A percentile compares a stretch with the other conserved stretches of the same genome.
Conservation (phyloP, 2,329 filamentous ascomycete species). For the Cryphonectria radicalis region DNA sequence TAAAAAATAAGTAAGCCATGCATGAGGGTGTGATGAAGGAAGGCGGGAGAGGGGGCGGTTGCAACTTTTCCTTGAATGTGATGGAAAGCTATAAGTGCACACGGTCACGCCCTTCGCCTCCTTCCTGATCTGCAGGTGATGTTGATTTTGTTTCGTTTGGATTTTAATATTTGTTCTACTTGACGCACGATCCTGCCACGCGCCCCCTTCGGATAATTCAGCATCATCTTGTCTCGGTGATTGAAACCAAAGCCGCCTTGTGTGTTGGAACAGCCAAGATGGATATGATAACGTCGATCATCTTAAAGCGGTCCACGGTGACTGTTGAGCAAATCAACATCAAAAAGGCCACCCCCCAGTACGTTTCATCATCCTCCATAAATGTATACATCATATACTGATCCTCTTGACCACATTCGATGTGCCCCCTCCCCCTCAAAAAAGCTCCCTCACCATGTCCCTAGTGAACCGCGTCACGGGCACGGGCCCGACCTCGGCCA, state of each 20-base stretch:
- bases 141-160: background rate
- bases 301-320: slow-evolving; percentile 37
- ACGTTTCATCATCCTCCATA: slow-evolving; percentile 21
- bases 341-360: slow-evolving; percentile 38
- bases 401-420: background rate
- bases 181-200: background rate
- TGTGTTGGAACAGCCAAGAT: slow-evolving; percentile 27
- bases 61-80: background rate
- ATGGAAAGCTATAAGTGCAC: background rate
- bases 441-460: slow-evolving; percentile 38
- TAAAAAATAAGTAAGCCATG: background rate
- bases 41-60: background rate
- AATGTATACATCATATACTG: background rate
- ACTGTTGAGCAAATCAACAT: slow-evolving; percentile 39
- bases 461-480: slow-evolving; percentile 39
- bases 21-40: background rate
- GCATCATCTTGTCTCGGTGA: background rate
- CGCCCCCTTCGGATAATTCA: no score
- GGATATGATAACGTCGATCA: slow-evolving; percentile 37
- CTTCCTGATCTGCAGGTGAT: background rate
- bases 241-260: background rate
- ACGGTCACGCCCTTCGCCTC: background rate
- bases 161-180: background rate
- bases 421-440: background rate
- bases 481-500: slow-evolving; percentile 39